These are phyloP conservation scores for Neurospora sp. DNA, from an alignment of 495 filamentous ascomycete species.

Conservation along the genomic window DNA sequence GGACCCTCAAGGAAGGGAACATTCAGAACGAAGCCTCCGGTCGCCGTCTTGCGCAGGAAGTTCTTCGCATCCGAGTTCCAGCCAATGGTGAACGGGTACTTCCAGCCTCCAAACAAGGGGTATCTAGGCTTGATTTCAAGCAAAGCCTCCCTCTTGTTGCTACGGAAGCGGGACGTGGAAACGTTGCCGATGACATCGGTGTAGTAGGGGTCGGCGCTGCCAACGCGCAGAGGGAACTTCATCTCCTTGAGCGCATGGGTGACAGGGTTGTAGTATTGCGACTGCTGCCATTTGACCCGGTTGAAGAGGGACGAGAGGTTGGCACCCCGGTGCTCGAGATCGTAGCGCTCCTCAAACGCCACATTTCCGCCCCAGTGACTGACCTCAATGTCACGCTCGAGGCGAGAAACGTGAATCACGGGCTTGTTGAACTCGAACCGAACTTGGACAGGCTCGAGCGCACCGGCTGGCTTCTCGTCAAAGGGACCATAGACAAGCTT, in stretches of 20 bases:
- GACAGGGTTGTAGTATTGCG: slow-evolving; percentile 64
- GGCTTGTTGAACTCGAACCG: slow-evolving; percentile 96
- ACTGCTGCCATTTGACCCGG: slow-evolving; percentile 71
- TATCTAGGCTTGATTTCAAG: slow-evolving; percentile 89
- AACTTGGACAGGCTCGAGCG: slow-evolving; percentile 58
- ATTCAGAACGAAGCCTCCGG: slow-evolving; percentile 70
- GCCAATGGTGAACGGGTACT: slow-evolving; percentile 88
- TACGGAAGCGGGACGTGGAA: slow-evolving; percentile 82
- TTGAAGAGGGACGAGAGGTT: slow-evolving; percentile 76
- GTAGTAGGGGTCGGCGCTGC: slow-evolving; percentile 80
- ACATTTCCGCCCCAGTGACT: slow-evolving; percentile 97
- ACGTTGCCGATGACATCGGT: slow-evolving; percentile 97
- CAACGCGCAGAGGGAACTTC: slow-evolving; percentile 64
- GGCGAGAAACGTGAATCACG: slow-evolving; percentile 58
- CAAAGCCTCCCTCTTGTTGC: slow-evolving; percentile 62
- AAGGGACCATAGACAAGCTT: slow-evolving; percentile 93
- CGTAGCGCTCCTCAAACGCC: slow-evolving; percentile 89
- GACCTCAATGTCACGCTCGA: slow-evolving; percentile 88
- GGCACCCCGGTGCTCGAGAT: slow-evolving; percentile 76
- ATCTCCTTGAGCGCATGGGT: slow-evolving; percentile 74
- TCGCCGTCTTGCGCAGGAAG: slow-evolving; percentile 56
- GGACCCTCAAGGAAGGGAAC: slow-evolving; percentile 95
- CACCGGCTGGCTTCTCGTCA: slow-evolving; percentile 62
- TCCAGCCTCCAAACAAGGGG: slow-evolving; percentile 94
- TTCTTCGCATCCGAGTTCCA: slow-evolving; percentile 79